Evolutionary conservation across 371 early-diverging fungal genomes (phyloP), one percentile per base, ranked within the genome.

Genomic region (Mucor velutinosus): DNA sequence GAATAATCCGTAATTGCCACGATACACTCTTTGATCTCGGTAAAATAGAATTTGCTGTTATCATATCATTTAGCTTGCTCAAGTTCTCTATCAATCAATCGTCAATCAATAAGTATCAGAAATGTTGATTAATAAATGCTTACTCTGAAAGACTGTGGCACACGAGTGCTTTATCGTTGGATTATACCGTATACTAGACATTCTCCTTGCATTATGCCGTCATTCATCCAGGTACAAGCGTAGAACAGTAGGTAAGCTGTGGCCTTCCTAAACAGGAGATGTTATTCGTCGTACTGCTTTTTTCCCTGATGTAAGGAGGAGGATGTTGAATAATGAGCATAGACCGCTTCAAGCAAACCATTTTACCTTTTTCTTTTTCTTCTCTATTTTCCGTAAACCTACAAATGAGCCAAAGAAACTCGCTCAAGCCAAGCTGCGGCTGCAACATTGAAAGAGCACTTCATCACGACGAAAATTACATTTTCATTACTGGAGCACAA

Each of bases 401-500:
- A 27, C 14, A 51, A 49, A 71, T 71, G 72, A 67, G 67, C 25
- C 33, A 71, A n/a, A 58, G 67, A 60, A 71, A 71, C 32, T 67
- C 64, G n/a, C 61, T 67, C 60, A 67, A 53, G 33, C 21, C 65
- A 25, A 53, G 62, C 32, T 78, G 79, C 35, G 76, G 69, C 17
- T 78, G 79, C 57, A 55, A 61, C 53, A 72, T 78, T 33, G 76
- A 78, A n/a, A 64, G 79, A 51, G 67, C 68, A 23, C 58, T 76
- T 41, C 73, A 66, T 37, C 80, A 62, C 32, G 73, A 74, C 15
- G 72, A 73, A 6, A 72, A 49, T 53, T 74, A 67, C 51, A 77
- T 83, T 14, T 69, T 66, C 45, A 79, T 83, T 51, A 81, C 73
- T 25, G 76, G 72, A 17, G 77, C 84, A 19, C 77, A 80, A 45